phyloP scores from a whole-genome alignment of 73 alveolate genomes.

The Tetrahymena elliotti region DNA sequence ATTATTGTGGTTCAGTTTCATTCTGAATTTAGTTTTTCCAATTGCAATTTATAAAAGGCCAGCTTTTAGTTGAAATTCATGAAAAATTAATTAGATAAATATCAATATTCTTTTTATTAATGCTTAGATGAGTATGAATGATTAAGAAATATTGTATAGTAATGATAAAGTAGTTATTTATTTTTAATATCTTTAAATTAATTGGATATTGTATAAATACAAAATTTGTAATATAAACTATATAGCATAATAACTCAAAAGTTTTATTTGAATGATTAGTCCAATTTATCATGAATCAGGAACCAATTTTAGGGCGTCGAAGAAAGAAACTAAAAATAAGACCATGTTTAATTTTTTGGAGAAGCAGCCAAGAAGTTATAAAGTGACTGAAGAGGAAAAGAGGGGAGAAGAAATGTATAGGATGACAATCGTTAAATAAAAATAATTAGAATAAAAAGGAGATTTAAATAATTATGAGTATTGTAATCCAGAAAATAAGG shows the following conservation, averaged over 20 bases:
- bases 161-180: not conserved
- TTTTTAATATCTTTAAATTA: not conserved
- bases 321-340: not conserved
- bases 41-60: not conserved
- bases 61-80: not conserved
- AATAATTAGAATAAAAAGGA: conserved; percentile 10
- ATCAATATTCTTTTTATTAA: no score
- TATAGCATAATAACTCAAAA: not conserved
- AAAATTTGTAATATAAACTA: not conserved
- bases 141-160: not conserved
- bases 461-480: conserved; percentile 33
- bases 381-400: not conserved
- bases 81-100: no score
- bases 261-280: not conserved
- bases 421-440: not conserved
- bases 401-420: not conserved
- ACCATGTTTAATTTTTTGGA: not conserved
- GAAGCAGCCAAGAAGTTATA: not conserved
- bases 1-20: not conserved
- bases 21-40: not conserved
- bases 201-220: not conserved
- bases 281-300: not conserved
- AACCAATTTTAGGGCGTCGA: not conserved
- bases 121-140: not conserved
- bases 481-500: conserved; percentile 35